Evolutionary conservation across 2,329 filamentous ascomycete species (phyloP).

Genomic region (Capronia americana): DNA sequence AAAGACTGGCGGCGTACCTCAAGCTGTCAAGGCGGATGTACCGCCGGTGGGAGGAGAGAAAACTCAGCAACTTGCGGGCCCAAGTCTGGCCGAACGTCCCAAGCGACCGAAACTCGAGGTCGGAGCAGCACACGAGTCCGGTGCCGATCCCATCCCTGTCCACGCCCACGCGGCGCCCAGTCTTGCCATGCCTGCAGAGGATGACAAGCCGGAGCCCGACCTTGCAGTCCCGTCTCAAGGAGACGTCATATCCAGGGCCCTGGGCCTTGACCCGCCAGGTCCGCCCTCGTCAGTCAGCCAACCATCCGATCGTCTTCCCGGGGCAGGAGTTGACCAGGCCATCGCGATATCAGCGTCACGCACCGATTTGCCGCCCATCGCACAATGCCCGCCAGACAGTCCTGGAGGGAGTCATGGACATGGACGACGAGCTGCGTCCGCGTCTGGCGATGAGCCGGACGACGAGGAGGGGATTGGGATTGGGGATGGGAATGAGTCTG

Average conservation of each 20-base stretch:
- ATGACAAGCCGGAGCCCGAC: conserved; percentile 8
- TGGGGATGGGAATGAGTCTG: background rate
- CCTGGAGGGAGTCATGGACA: no score
- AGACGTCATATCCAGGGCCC: background rate
- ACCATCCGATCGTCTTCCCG: background rate
- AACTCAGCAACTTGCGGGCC: background rate
- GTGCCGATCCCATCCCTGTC: background rate
- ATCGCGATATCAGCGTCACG: no score
- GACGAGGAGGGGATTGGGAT: background rate
- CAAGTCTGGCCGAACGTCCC: background rate
- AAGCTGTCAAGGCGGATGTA: background rate
- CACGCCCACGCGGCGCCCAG: background rate
- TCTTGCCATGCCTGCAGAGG: background rate
- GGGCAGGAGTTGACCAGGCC: no score
- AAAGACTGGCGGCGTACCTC: background rate
- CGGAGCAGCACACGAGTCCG: background rate
- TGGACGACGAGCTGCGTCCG: background rate
- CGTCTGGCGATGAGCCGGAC: background rate
- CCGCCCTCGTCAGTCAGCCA: background rate
- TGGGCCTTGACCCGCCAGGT: background rate
- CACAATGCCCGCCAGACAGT: no score
- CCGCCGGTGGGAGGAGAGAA: background rate
- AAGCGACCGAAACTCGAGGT: conserved; percentile 8
- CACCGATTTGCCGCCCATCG: no score
- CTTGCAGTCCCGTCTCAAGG: background rate